phyloP scores from a whole-genome alignment of 345 rosid species.

The Cardiospermum halicacabum region DNA sequence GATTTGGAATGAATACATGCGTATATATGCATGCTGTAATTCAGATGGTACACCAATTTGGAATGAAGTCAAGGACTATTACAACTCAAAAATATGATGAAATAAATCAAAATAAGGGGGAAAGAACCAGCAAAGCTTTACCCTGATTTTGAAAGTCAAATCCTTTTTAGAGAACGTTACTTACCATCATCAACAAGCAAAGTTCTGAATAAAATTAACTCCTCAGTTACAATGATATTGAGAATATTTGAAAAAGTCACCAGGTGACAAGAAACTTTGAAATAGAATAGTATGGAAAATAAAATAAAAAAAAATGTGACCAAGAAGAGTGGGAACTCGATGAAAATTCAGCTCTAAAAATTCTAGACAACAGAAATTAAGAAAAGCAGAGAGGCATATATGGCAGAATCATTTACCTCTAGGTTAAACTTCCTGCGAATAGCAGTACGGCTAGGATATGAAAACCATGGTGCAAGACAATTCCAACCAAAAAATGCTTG shows the following conservation, averaged over 20 bases:
- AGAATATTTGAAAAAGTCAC: too few species aligned
- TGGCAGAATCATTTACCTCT: slow-evolving; percentile 50
- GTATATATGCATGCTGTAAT: too few species aligned
- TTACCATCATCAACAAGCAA: background rate
- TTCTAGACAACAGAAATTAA: background rate
- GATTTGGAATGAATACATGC: too few species aligned
- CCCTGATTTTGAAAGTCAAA: background rate
- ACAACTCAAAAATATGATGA: background rate
- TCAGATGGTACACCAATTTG: background rate
- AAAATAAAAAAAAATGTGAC: background rate
- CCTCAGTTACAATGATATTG: background rate
- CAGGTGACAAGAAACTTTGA: too few species aligned
- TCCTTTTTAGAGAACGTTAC: background rate
- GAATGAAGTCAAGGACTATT: background rate
- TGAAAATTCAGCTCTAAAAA: background rate
- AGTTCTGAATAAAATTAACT: background rate
- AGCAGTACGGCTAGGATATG: slow-evolving; percentile 65
- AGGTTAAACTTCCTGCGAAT: slow-evolving; percentile 79
- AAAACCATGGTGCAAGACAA: slow-evolving; percentile 87
- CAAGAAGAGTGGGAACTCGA: background rate
- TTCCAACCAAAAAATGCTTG: slow-evolving; percentile 61
- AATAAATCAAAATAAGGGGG: background rate
- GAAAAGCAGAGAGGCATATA: background rate
- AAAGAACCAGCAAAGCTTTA: background rate
- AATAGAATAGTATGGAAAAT: background rate